Base-by-base conservation (phyloP, 2,329 filamentous ascomycete species). In the Pseudocercospora vitis region DNA sequence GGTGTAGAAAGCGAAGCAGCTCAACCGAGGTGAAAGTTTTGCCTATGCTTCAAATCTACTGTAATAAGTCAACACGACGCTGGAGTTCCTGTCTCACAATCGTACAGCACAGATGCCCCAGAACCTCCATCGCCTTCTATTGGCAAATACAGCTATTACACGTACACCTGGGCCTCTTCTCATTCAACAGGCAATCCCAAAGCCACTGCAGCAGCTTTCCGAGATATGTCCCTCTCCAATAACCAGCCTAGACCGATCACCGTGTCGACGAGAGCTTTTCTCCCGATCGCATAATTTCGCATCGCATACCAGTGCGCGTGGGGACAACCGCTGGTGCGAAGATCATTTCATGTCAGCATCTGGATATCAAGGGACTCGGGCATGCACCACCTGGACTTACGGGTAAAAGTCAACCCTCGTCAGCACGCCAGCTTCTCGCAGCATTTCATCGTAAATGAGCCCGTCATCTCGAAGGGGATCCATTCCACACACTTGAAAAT, bases 381-480 rank as follows among this genome's bases (percentile, higher is more conserved):
- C n/a, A n/a, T n/a, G n/a, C n/a, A n/a, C n/a, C n/a, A n/a, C n/a
- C n/a, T n/a, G n/a, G 37, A 18, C 37, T 42, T 42, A 42, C 37
- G 67, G 57, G 60, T 74, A 77, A 4, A 76, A 61, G 56, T 78
- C 72, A 9, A 80, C 32, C 45, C 68, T 71, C 1, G 77, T 79
- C 59, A 69, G 62, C 6, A 79, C 68, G 4, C 67, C 72, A 1
- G 76, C 71, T 49, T 76, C 74, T 26, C 72, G 67, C 52, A 82
- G 60, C 2, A 76, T 62, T 32, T 71, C 65, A 57, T 80, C 78
- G 57, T 81, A 82, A 0, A 82, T 74, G 40, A 83, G 56, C 0
- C 69, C 76, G 50, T 82, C 80, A 53, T 83, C 81, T 3, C 80
- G 66, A 2, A 79, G 57, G 0, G 74, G 74, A 61, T 82, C 81